Evolutionary conservation across 441 rosid genomes (phyloP), one percentile per base, ranked within the genome.

Genomic region (Monsonia emarginata): DNA sequence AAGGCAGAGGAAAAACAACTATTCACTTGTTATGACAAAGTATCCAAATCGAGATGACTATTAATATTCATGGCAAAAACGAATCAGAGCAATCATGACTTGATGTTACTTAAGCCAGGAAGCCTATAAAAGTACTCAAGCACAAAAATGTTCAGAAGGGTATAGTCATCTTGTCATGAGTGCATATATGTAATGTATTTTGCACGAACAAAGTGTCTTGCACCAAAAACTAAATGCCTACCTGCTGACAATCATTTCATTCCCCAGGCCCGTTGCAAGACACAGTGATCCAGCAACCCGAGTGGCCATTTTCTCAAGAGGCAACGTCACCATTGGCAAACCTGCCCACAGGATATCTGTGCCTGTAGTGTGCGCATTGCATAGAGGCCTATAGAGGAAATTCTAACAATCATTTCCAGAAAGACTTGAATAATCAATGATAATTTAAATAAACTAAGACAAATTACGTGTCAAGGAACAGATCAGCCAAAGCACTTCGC

Each of bases 311-410:
- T 91, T 95, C 80, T 95, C 96, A 13, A 89, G 96, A 4, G 99
- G 99, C 66, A 84, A 72, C 21, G 98, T 95, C 76, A 95, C 84
- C 91, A 91, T 91, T 1, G 99, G 98, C 61, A 91, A 86, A 72
- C 99, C 99, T 68, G 99, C 99, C 98, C 99, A 91, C 25, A 91
- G 70, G 18, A 95, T 83, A 83, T 95, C 99, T 5, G 99, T 95
- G 63, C 99, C 99, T 0, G 98, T 95, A 48, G 99, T 95, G 79
- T 95, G 99, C 7, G 94, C 99, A 76, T 95, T 95, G 82, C 99
- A 95, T 75, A 91, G 77, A 64, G 99, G 99, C 83, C 98, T 93
- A 61, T 3, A 63, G 74, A 52, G 60, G 72, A 74, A 54, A 58
- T 30, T 7, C 19, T 5, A 27, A 46, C 16, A 8, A 16, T 24